Evolutionary conservation across 2,329 filamentous ascomycete species (phyloP), one percentile per base, ranked within the genome.

Genomic region (Pleomassaria siparia): DNA sequence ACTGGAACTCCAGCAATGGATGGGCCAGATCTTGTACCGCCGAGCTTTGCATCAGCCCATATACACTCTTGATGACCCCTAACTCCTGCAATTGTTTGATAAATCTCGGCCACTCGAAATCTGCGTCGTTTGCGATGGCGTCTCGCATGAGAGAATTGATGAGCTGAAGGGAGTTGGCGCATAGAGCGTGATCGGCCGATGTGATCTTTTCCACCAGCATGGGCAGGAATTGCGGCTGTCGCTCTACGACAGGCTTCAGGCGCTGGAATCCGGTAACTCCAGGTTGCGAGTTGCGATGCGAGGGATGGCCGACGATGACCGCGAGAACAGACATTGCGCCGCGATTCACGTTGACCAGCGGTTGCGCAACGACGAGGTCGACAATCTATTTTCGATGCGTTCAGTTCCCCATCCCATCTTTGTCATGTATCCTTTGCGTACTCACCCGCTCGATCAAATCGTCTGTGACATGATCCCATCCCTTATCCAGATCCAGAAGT

Each of bases 261-360:
- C 91, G 91, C 54, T 89, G 85, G 72, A 96, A 96, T 24, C 94
- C 94, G 70, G 90, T 95, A 15, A 81, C 80, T 16, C 84, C 84
- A 2, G 84, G 80, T 48, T 80, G 72, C 6, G 78, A 74, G 42
- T 69, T 62, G 59, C 73, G 70, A 45, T 73, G 71, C 65, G 89
- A 85, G 22, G 91, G 90, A 71, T 95, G 88, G 53, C 90, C 87
- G 43, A 99, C 92, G 47, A 97, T 86, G 11, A 91, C 90, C 39
- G 96, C 92, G 46, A 99, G 81, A 52, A 99, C 95, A 39, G 91
- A 92, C 88, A 99, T 96, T 64, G 92, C 92, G 62, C 94, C 94
- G 55, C 94, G 85, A 50, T 99, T 83, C 66, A 97, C 96, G 70
- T 99, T 99, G 72, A 99, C 94, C 51, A 99, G 81, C 20, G 92